These are phyloP conservation scores for Coniochaeta sp. DNA, from an alignment of 2,329 filamentous ascomycete species.

Conservation along the genomic window DNA sequence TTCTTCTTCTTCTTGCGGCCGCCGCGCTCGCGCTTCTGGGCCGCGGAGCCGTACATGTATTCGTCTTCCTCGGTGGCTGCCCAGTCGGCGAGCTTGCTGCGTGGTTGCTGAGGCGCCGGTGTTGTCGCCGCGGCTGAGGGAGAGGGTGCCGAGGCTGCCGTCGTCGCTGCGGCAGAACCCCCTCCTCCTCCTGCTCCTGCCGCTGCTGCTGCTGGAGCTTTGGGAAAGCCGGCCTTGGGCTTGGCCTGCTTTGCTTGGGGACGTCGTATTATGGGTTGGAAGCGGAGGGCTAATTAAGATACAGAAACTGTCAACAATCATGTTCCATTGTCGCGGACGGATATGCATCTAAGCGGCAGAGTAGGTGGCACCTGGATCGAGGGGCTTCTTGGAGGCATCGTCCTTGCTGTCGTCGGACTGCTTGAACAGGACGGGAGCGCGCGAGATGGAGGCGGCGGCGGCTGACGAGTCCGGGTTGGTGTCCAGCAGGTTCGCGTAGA, in stretches of 20 bases:
- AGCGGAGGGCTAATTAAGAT: slow-evolving; percentile 61
- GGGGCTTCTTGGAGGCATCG: slow-evolving; percentile 50
- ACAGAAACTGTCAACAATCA: slow-evolving; percentile 13
- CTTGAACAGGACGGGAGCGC: slow-evolving; percentile 67
- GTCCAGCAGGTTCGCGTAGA: slow-evolving; percentile 81
- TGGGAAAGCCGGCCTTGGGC: slow-evolving; percentile 54
- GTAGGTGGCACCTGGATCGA: slow-evolving; percentile 29
- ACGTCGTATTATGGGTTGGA: slow-evolving; percentile 72
- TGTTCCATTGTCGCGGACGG: not conserved
- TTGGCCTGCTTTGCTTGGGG: slow-evolving; percentile 56
- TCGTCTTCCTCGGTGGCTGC: slow-evolving; percentile 72
- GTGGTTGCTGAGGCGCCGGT: slow-evolving; percentile 28
- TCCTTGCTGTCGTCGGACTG: slow-evolving; percentile 43
- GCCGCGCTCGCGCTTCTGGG: slow-evolving; percentile 65
- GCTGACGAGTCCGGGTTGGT: slow-evolving; percentile 31
- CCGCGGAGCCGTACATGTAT: slow-evolving; percentile 56
- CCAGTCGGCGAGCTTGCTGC: slow-evolving; percentile 76
- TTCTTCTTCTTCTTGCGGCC: slow-evolving; percentile 45
- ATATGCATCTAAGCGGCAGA: not conserved
- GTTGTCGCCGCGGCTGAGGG: slow-evolving; percentile 6
- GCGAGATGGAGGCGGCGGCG: slow-evolving; percentile 61
- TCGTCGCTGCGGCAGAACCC: slow-evolving; percentile 26
- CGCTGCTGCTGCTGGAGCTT: slow-evolving; percentile 23
- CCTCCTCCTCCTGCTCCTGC: too few relatives aligned
- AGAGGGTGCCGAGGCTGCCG: slow-evolving; percentile 20